A percentile compares a stretch with the other conserved stretches of the same genome.
Conservation (phyloP, 495 filamentous ascomycete genomes). For the Jackrogersella minutella region DNA sequence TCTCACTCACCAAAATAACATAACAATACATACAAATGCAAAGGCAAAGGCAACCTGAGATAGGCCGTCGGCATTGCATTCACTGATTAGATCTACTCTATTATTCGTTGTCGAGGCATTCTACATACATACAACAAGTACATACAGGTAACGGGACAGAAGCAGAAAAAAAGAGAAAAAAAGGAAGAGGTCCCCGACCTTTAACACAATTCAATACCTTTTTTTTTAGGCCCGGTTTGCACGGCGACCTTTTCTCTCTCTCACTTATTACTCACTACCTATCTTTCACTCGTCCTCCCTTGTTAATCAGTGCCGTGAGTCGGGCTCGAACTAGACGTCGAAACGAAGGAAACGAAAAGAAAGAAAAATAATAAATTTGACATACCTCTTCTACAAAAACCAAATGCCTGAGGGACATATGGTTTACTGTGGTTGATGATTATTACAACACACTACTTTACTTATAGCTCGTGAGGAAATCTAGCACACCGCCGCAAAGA, state of each 20-base stretch:
- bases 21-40: neutral
- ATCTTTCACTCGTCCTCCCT: conserved; percentile 13
- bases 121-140: neutral
- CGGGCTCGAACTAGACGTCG: neutral
- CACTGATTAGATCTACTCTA: neutral
- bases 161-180: neutral
- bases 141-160: neutral
- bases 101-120: conserved; percentile 4
- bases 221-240: conserved; percentile 13
- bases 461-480: conserved; percentile 3
- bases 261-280: no score
- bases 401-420: conserved; percentile 18
- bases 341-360: no score
- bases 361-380: neutral
- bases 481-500: conserved; percentile 27
- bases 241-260: neutral
- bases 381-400: no score
- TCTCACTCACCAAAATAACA: no score
- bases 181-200: neutral
- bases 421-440: conserved; percentile 15
- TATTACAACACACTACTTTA: conserved; percentile 5
- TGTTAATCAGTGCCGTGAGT: conserved; percentile 1
- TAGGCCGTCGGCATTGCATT: conserved; percentile 12
- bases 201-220: neutral
- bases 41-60: neutral